These are phyloP conservation scores for Asterochloris sp. DNA, from an alignment of 139 green algal species.

Conservation along the genomic window DNA sequence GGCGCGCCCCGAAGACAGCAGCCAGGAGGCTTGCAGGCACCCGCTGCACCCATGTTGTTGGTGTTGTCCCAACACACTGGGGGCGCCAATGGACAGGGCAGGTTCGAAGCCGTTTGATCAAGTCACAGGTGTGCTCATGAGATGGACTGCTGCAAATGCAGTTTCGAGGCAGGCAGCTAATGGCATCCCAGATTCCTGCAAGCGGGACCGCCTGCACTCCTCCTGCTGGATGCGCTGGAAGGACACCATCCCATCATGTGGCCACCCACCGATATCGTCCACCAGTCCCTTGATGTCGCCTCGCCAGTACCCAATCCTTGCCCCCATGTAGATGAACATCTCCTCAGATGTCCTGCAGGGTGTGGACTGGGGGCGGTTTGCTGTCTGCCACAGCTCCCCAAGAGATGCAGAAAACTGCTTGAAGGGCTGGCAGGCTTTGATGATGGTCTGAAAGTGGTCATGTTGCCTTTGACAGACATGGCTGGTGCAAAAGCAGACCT, in stretches of 20 bases:
- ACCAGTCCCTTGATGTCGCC: slow-evolving; percentile 74
- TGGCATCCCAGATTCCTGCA: neutral
- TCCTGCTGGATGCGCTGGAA: too few relatives aligned
- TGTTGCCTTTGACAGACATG: too few relatives aligned
- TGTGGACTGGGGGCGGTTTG: too few relatives aligned
- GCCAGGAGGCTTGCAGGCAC: neutral
- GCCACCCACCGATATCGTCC: slow-evolving; percentile 62
- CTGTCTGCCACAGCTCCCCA: too few relatives aligned
- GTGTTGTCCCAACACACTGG: neutral
- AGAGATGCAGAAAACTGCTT: too few relatives aligned
- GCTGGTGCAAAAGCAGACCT: too few relatives aligned
- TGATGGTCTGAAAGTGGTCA: too few relatives aligned
- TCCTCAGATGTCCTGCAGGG: slow-evolving; percentile 52
- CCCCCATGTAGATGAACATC: slow-evolving; percentile 69
- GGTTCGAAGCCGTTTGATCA: too few relatives aligned
- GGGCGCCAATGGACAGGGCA: neutral
- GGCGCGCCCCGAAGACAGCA: neutral
- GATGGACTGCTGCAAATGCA: neutral
- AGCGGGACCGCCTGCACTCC: neutral
- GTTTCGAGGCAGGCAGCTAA: neutral
- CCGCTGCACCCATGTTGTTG: neutral
- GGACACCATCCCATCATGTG: neutral
- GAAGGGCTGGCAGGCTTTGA: too few relatives aligned
- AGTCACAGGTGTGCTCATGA: too few relatives aligned
- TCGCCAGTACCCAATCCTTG: slow-evolving; percentile 78